Evolutionary conservation across 2,329 filamentous ascomycete genomes (phyloP).

Genomic region (Acarospora socialis): DNA sequence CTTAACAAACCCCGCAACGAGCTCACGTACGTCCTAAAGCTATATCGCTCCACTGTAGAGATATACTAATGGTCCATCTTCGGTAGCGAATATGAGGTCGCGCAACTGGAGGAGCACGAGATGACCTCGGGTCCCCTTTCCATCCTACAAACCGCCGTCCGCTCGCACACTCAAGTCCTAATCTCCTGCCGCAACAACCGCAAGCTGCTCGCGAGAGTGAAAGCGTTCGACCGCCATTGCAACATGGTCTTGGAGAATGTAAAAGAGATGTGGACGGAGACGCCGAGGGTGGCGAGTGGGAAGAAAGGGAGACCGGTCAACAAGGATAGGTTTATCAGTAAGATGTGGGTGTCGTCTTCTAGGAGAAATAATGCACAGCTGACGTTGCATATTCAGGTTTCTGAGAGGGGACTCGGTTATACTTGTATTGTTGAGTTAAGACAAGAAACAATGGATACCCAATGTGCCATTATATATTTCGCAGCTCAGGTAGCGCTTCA

Average conservation of each 20-base stretch:
- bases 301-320: constrained; percentile 86
- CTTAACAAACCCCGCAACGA: constrained; percentile 78
- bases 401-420: constrained; percentile 79
- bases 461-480: too few relatives aligned
- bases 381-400: constrained; percentile 42
- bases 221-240: constrained; percentile 96
- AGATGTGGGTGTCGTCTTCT: constrained; percentile 57
- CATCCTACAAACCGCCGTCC: constrained; percentile 91
- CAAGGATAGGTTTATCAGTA: constrained; percentile 96
- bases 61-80: constrained; percentile 10
- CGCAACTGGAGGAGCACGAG: constrained; percentile 66
- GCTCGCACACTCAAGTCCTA: constrained; percentile 86
- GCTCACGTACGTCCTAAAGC: constrained; percentile 56
- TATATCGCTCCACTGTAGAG: too few relatives aligned
- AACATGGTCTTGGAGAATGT: constrained; percentile 98
- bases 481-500: too few relatives aligned
- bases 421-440: constrained; percentile 62
- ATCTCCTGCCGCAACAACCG: constrained; percentile 98
- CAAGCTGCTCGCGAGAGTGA: constrained; percentile 91
- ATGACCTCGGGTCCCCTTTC: constrained; percentile 71
- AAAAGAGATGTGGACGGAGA: constrained; percentile 99
- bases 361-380: neutral
- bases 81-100: constrained; percentile 74
- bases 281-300: constrained; percentile 63
- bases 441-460: neutral